phyloP scores from a whole-genome alignment of 176 grass and related monocot species.

The Coix lacrymajobi region DNA sequence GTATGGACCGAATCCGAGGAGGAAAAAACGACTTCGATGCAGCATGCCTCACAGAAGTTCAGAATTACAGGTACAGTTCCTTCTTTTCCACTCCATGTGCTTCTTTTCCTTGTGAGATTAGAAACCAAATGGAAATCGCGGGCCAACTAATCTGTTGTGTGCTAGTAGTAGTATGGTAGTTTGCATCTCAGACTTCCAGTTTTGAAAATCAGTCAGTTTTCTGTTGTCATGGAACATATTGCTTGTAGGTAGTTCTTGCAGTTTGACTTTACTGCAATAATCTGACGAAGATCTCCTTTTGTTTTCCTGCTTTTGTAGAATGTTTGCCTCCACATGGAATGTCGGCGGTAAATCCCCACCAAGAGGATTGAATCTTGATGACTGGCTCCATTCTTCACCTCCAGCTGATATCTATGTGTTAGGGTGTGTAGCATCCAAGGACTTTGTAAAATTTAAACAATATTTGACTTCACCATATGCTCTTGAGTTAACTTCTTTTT shows the following conservation, averaged over 20 bases:
- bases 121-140: not conserved
- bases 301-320: conserved; percentile 30
- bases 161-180: not conserved
- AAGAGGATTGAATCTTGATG: conserved; percentile 78
- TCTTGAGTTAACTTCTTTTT: not conserved
- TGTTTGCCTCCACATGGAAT: conserved; percentile 96
- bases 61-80: conserved; percentile 58
- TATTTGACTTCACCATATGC: not conserved
- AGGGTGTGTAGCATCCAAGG: conserved; percentile 38
- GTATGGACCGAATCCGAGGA: conserved; percentile 15
- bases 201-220: not conserved
- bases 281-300: not conserved
- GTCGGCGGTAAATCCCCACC: conserved; percentile 89
- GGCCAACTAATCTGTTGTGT: not conserved
- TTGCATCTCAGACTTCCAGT: not conserved
- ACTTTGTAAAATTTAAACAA: not conserved
- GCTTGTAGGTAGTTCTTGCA: not conserved
- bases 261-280: not conserved
- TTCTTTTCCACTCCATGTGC: not conserved
- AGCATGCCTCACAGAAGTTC: conserved; percentile 55
- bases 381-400: conserved; percentile 91
- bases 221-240: not conserved
- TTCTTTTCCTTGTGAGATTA: not conserved
- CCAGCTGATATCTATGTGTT: conserved; percentile 95
- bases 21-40: conserved; percentile 50